Evolutionary conservation across 768 basidiomycete species (phyloP).

Genomic region (Gloeostereum incarnatum): DNA sequence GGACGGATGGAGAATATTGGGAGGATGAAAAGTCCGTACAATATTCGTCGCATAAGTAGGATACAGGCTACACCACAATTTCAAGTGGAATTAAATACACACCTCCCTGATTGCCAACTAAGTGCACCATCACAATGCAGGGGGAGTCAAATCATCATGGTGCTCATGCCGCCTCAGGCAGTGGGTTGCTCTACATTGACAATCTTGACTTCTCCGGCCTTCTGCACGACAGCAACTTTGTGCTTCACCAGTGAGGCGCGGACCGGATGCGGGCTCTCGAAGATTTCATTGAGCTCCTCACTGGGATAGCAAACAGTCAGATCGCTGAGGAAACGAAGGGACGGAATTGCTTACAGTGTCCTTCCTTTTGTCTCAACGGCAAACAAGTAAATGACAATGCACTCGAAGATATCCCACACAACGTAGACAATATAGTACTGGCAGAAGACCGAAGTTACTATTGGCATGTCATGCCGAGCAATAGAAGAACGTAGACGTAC

Average conservation of each 20-base stretch:
- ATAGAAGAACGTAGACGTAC: not conserved
- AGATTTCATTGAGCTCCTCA: constrained; percentile 15
- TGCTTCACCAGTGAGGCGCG: constrained; percentile 28
- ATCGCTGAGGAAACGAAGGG: not conserved
- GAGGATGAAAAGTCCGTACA: too few species aligned
- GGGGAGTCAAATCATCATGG: too few species aligned
- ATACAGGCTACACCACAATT: too few species aligned
- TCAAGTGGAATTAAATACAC: too few species aligned
- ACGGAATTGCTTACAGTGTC: constrained; percentile 12
- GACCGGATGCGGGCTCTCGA: constrained; percentile 28
- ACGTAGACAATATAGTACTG: constrained; percentile 13
- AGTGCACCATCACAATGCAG: too few species aligned
- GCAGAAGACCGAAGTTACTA: not conserved
- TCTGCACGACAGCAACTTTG: constrained; percentile 27
- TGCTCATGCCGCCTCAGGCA: too few species aligned
- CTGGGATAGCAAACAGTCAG: constrained; percentile 3
- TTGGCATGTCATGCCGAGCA: not conserved
- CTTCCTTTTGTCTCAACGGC: constrained; percentile 15
- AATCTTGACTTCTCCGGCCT: constrained; percentile 17
- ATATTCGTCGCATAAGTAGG: too few species aligned
- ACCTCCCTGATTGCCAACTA: too few species aligned
- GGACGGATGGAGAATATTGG: too few species aligned
- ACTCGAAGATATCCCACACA: constrained; percentile 14
- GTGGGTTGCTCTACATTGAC: constrained; percentile 10
- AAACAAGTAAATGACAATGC: constrained; percentile 12